A percentile compares a stretch with the other conserved stretches of the same genome.
Evolutionary conservation across 2,329 filamentous ascomycete genomes (phyloP).

Genomic region (Exserohilum turcica): DNA sequence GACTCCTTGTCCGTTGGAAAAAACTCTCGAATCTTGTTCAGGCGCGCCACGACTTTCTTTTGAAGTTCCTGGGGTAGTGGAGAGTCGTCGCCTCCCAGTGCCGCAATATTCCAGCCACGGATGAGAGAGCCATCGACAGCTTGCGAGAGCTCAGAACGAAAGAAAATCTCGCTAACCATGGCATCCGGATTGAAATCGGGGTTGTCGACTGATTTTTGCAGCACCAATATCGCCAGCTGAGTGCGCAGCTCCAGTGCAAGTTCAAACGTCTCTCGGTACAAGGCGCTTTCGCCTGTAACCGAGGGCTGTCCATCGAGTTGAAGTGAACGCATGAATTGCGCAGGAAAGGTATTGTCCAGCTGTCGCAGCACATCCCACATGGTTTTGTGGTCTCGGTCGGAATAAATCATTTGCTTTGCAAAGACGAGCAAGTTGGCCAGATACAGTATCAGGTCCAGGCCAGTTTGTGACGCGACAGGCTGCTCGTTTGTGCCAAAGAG

Average conservation of each 20-base stretch:
- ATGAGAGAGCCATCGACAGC: slow-evolving; percentile 20
- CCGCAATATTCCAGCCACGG: slow-evolving; percentile 43
- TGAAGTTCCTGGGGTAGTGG: slow-evolving; percentile 45
- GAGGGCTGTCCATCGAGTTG: slow-evolving; percentile 12
- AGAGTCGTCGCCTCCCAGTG: slow-evolving; percentile 46
- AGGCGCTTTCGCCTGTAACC: slow-evolving; percentile 46
- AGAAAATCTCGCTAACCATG: slow-evolving; percentile 52
- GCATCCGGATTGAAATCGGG: slow-evolving; percentile 48
- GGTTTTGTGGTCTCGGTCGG: slow-evolving; percentile 33
- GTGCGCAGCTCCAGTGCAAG: slow-evolving; percentile 61
- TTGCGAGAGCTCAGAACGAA: slow-evolving; percentile 24
- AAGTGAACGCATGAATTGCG: slow-evolving; percentile 38
- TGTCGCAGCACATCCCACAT: slow-evolving; percentile 37
- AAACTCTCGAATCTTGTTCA: slow-evolving; percentile 45
- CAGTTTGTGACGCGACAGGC: slow-evolving; percentile 24
- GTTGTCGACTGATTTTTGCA: slow-evolving; percentile 43
- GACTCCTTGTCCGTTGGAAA: slow-evolving; percentile 45
- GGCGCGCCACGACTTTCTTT: slow-evolving; percentile 44
- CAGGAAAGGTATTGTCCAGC: slow-evolving; percentile 46
- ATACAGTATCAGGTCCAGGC: slow-evolving; percentile 51
- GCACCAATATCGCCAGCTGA: slow-evolving; percentile 56
- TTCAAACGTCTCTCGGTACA: slow-evolving; percentile 53
- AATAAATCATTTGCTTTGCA: slow-evolving; percentile 45
- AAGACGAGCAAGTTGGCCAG: slow-evolving; percentile 53
- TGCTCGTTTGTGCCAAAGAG: slow-evolving; percentile 43